Conservation (phyloP, 2,329 filamentous ascomycete genomes). For the Calonectria hawksworthii region DNA sequence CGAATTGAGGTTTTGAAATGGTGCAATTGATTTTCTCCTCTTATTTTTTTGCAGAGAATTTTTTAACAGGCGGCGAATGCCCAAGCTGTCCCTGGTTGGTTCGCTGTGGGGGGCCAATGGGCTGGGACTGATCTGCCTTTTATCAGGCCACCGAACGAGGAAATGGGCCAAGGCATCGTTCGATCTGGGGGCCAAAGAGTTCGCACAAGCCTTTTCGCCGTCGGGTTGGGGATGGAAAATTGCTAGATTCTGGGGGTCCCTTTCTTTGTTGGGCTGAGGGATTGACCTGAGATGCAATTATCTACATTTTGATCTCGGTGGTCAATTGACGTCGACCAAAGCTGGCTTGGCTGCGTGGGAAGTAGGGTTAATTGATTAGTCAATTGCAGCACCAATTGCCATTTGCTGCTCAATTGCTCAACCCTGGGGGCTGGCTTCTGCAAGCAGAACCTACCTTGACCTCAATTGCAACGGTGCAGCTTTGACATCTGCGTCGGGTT, state of each 20-base stretch:
- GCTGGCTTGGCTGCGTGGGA: background rate
- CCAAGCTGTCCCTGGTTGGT: background rate
- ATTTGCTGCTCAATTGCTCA: background rate
- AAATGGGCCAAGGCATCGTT: constrained; percentile 14
- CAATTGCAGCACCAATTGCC: background rate
- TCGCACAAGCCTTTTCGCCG: constrained; percentile 10
- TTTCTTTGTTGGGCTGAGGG: constrained; percentile 3
- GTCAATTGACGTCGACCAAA: background rate
- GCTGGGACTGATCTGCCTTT: constrained; percentile 7
- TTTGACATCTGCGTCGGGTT: constrained; percentile 6
- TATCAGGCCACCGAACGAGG: constrained; percentile 5
- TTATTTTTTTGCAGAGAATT: background rate
- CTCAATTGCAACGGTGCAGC: background rate
- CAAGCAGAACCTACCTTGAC: background rate
- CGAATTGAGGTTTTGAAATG: background rate
- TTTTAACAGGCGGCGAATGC: background rate
- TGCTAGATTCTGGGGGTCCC: background rate
- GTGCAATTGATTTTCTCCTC: background rate
- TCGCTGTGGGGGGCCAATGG: background rate
- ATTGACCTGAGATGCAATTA: background rate
- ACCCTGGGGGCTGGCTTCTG: background rate
- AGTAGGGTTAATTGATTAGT: background rate
- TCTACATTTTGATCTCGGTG: background rate
- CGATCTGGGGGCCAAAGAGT: constrained; percentile 13
- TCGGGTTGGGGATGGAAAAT: constrained; percentile 14